Evolutionary conservation across 305 asterid genomes (phyloP).

Genomic region (Plantago lanceolata): DNA sequence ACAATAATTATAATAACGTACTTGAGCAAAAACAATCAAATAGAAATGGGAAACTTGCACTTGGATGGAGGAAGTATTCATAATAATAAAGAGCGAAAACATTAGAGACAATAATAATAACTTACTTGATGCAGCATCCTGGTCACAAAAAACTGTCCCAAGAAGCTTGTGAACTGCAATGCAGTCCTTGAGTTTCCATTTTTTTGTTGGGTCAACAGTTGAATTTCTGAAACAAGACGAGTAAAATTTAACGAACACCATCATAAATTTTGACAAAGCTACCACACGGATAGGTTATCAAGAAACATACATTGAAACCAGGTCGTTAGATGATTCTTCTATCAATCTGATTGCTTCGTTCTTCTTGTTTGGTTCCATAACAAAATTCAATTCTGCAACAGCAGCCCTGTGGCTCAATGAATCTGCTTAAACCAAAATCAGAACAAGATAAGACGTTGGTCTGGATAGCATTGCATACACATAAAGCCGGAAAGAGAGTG

Average conservation of each 20-base stretch:
- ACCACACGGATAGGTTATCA: constrained; percentile 3
- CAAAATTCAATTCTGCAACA: constrained; percentile 79
- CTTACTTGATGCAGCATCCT: constrained; percentile 78
- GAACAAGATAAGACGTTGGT: constrained; percentile 18
- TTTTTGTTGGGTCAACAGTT: constrained; percentile 35
- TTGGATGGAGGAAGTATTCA: too few relatives aligned
- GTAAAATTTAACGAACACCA: constrained; percentile 20
- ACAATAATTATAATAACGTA: too few relatives aligned
- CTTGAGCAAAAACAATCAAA: too few relatives aligned
- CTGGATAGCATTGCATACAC: constrained; percentile 10
- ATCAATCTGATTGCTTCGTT: constrained; percentile 66
- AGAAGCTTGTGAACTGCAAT: constrained; percentile 65
- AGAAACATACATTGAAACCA: constrained; percentile 48
- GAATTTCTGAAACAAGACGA: constrained; percentile 46
- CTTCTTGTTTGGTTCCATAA: constrained; percentile 77
- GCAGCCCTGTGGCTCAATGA: constrained; percentile 85
- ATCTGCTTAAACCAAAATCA: constrained; percentile 41
- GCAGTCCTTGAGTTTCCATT: constrained; percentile 70
- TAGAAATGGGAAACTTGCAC: too few relatives aligned
- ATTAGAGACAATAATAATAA: background rate
- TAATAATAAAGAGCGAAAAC: too few relatives aligned
- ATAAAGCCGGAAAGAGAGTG: constrained; percentile 21
- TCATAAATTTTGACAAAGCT: constrained; percentile 14
- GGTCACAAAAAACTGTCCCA: constrained; percentile 45
- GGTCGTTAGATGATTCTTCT: constrained; percentile 59